A percentile compares a stretch with the other conserved stretches of the same genome.
Conservation (phyloP, 2,329 filamentous ascomycete species). For the Sporothrix curviconia region DNA sequence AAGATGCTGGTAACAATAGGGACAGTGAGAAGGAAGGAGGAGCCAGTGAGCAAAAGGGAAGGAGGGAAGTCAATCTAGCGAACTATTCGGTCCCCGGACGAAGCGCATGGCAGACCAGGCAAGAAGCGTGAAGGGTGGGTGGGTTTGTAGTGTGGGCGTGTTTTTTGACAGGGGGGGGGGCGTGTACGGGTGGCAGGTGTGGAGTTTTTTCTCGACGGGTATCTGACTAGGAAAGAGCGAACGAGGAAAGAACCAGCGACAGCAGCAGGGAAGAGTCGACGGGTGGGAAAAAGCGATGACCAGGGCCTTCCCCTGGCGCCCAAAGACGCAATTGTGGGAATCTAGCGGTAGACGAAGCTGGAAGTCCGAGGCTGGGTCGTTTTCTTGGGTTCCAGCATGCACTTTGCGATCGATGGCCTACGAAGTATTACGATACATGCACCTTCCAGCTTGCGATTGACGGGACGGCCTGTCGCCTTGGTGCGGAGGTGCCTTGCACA, state of each 20-base stretch:
- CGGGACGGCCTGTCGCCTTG: no score
- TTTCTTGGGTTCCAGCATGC: background rate
- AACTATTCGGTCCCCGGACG: constrained; percentile 15
- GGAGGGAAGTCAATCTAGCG: constrained; percentile 15
- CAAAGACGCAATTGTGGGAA: background rate
- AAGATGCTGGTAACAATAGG: background rate
- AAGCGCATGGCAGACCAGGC: constrained; percentile 18
- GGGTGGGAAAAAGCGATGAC: constrained; percentile 6
- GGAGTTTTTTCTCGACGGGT: background rate
- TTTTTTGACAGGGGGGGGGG: constrained; percentile 5
- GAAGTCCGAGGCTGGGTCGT: no score
- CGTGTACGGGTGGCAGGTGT: background rate
- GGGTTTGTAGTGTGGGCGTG: background rate
- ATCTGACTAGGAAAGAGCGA: background rate
- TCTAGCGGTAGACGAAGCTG: no score
- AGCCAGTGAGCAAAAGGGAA: constrained; percentile 9
- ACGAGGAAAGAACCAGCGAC: no score
- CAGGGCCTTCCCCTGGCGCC: background rate
- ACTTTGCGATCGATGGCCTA: background rate
- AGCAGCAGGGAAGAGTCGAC: no score
- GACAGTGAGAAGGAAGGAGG: background rate
- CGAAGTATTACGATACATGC: background rate
- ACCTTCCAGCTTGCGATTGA: background rate
- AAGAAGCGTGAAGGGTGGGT: constrained; percentile 10
- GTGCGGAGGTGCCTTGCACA: no score